Evolutionary conservation across 2,329 filamentous ascomycete species (phyloP), one percentile per base, ranked within the genome.

Genomic region (Fusarium sambucinum): DNA sequence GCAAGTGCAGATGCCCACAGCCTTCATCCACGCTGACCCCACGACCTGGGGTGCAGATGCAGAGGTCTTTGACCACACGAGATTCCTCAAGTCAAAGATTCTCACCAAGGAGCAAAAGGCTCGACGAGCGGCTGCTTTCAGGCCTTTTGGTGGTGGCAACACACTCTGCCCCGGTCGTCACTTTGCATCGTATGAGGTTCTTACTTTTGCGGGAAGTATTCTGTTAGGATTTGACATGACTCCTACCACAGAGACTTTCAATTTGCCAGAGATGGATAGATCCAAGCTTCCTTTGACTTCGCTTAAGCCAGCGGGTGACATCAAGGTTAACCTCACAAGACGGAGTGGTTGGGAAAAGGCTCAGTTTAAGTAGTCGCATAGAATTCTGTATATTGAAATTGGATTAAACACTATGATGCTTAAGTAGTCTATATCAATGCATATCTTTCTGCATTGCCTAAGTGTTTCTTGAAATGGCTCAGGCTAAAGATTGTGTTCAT

Each of bases 1-100:
- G 4, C 68, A 71, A 40, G 67, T 71, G 0, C 68, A 71, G 47
- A 71, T 71, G 68, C 68, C 68, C 11, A 71, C 68, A 5, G 68
- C 68, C 0, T 71, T 71, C 38, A 70, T 71, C 25, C 68, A 71
- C 29, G 52, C 56, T 1, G 68, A 71, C 29, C 68, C 68, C 32
- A 35, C 40, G 0, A 71, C 68, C 1, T 70, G 68, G 68, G 68
- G 68, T 6, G 10, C 44, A 6, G 64, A 70, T 0, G 68, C 68
- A 2, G 55, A 70, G 4, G 29, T 47, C 13, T 71, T 71, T 51
- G 68, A 71, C 21, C 68, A 70, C 3, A 70, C 60, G 1, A 53
- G 68, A 17, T 71, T 71, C 1, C 21, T 71, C 0, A 66, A 68
- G 30, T 19, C 51, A 13, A 63, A 65, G 4, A 8, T 51, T 0